A percentile compares a stretch with the other conserved stretches of the same genome.
Conservation (phyloP, 495 filamentous ascomycete genomes). For the Lophium mytilinum region DNA sequence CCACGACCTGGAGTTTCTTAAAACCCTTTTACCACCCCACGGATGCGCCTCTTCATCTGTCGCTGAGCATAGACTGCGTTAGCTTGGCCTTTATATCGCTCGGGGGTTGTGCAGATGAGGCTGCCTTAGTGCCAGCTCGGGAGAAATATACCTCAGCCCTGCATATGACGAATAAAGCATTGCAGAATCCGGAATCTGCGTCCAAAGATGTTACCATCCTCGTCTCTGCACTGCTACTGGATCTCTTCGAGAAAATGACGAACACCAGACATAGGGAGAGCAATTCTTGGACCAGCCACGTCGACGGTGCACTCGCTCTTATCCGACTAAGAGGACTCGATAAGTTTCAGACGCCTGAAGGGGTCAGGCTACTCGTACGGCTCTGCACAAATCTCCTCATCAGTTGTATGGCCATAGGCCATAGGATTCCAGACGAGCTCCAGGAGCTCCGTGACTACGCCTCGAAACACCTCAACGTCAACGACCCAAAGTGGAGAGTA, state of each 20-base stretch:
- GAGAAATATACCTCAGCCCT: background rate
- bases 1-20: background rate
- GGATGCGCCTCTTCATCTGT: background rate
- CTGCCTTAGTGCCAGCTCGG: background rate
- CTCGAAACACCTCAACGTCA: slow-evolving; percentile 10
- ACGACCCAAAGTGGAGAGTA: slow-evolving; percentile 18
- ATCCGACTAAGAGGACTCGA: slow-evolving; percentile 22
- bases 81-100: background rate
- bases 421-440: slow-evolving; percentile 20
- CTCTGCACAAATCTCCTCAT: slow-evolving; percentile 26
- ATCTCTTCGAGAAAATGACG: background rate
- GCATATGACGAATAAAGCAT: background rate
- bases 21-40: background rate
- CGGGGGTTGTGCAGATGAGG: background rate
- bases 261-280: background rate
- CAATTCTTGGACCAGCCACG: slow-evolving; percentile 10
- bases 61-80: background rate
- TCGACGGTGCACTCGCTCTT: slow-evolving; percentile 31
- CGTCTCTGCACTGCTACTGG: background rate
- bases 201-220: background rate
- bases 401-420: slow-evolving; percentile 15
- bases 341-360: slow-evolving; percentile 10
- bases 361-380: slow-evolving; percentile 17
- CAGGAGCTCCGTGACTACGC: slow-evolving; percentile 18
- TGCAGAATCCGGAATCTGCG: background rate